Conservation (phyloP, 1,284 basidiomycete species). For the Mycena citricolor region DNA sequence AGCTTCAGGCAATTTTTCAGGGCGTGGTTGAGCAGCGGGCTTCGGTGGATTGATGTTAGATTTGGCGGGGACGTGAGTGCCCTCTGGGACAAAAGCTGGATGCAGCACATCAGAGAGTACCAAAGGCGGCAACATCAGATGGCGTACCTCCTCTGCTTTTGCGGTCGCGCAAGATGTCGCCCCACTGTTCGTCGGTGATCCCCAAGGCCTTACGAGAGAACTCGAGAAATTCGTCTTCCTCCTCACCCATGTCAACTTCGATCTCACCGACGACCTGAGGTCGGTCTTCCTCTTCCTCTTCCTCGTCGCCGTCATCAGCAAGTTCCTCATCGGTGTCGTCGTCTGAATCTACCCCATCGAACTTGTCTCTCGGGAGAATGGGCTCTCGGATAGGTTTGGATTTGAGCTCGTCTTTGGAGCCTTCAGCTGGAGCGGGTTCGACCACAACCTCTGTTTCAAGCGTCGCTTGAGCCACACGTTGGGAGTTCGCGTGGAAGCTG, state of each 20-base stretch:
- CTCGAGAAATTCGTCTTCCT: constrained; percentile 89
- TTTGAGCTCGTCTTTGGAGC: constrained; percentile 21
- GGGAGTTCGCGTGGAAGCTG: constrained; percentile 65
- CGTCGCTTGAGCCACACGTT: constrained; percentile 55
- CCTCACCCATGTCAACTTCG: constrained; percentile 85
- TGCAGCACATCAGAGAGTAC: constrained; percentile 48
- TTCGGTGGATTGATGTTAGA: constrained; percentile 2
- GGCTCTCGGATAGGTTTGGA: constrained; percentile 63
- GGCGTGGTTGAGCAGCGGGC: constrained; percentile 9
- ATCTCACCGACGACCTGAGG: constrained; percentile 80
- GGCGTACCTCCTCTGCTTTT: constrained; percentile 71
- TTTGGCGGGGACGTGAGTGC: neutral
- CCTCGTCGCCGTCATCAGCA: constrained; percentile 48
- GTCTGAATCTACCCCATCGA: constrained; percentile 84
- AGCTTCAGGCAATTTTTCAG: constrained; percentile 29
- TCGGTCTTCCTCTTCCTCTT: constrained; percentile 65
- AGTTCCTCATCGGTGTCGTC: constrained; percentile 74
- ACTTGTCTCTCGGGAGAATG: constrained; percentile 74
- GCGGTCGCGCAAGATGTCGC: constrained; percentile 75
- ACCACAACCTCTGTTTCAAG: constrained; percentile 43
- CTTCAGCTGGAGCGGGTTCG: constrained; percentile 8
- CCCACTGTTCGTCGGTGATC: constrained; percentile 82
- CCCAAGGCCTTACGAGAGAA: constrained; percentile 90
- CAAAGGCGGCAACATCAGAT: constrained; percentile 53
- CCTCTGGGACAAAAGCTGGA: constrained; percentile 9